These are phyloP conservation scores for Penicillium diatomitis DNA, from an alignment of 495 filamentous ascomycete species.

Conservation along the genomic window DNA sequence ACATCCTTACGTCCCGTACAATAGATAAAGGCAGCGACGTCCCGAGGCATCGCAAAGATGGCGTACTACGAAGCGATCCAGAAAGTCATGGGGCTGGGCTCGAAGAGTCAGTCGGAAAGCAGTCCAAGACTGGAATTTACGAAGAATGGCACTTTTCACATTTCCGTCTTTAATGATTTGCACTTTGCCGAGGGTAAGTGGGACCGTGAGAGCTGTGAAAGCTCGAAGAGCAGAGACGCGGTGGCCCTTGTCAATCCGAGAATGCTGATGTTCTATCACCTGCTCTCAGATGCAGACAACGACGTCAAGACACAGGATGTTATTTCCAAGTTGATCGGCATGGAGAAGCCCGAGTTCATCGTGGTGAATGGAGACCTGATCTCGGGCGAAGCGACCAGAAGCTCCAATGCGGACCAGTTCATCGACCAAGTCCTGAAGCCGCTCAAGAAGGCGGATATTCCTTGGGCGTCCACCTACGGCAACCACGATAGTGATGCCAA, in stretches of 20 bases:
- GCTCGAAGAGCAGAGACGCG: neutral
- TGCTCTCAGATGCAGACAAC: slow-evolving; percentile 2
- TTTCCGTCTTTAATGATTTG: slow-evolving; percentile 56
- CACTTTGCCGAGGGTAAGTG: slow-evolving; percentile 25
- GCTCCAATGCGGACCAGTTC: slow-evolving; percentile 49
- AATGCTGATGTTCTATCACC: no score
- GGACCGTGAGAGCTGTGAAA: neutral
- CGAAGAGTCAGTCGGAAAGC: neutral
- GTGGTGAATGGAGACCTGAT: slow-evolving; percentile 70
- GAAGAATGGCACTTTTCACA: slow-evolving; percentile 28
- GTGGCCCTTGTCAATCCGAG: no score
- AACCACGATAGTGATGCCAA: slow-evolving; percentile 64
- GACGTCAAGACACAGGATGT: slow-evolving; percentile 51
- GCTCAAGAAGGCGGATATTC: slow-evolving; percentile 39
- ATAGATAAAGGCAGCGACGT: no score
- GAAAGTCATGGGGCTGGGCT: neutral
- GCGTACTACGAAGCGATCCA: neutral
- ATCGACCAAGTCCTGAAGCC: slow-evolving; percentile 53
- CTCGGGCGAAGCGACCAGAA: slow-evolving; percentile 55
- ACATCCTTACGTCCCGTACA: no score
- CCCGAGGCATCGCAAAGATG: neutral
- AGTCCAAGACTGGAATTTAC: slow-evolving; percentile 13
- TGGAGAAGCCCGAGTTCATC: slow-evolving; percentile 49
- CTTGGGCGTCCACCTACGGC: slow-evolving; percentile 64
- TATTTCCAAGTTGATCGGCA: slow-evolving; percentile 50